Percentiles rank a stretch among this genome's conserved stretches.
These are phyloP conservation scores for Phytophthora fragariae DNA, from an alignment of 352 stramenopile species.

Conservation along the genomic window DNA sequence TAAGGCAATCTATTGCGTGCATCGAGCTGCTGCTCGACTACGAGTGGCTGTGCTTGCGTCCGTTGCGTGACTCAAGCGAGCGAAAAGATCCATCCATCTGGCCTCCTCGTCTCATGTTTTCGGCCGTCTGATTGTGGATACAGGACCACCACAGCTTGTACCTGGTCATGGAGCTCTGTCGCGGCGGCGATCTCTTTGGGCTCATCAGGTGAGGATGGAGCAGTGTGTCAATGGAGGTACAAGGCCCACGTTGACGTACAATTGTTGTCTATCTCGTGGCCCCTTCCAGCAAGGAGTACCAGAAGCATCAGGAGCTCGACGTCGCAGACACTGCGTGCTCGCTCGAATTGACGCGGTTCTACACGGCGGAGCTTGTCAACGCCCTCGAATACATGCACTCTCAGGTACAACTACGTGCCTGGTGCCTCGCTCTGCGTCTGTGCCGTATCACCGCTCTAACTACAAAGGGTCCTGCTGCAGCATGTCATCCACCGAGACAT, in stretches of 20 bases:
- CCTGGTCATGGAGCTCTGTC: conserved; percentile 89
- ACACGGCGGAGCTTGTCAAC: conserved; percentile 93
- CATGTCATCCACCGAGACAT: conserved; percentile 97
- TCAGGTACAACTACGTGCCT: conserved; percentile 50
- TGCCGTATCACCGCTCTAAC: conserved; percentile 1
- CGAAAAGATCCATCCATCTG: conserved; percentile 23
- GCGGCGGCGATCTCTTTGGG: conserved; percentile 79
- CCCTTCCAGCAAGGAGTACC: conserved; percentile 48
- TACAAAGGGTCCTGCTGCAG: conserved; percentile 45
- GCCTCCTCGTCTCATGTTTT: conserved; percentile 35
- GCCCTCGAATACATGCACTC: conserved; percentile 96
- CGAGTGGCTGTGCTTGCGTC: not conserved
- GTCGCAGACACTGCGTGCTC: conserved; percentile 72
- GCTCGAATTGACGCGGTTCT: conserved; percentile 88
- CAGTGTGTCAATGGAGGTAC: not conserved
- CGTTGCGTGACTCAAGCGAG: conserved; percentile 2
- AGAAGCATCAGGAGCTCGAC: conserved; percentile 64
- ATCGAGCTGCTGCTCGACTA: conserved; percentile 1
- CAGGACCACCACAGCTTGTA: conserved; percentile 91
- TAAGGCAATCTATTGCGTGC: conserved; percentile 32
- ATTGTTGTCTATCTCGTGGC: conserved; percentile 15
- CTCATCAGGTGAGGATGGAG: conserved; percentile 69
- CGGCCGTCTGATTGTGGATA: conserved; percentile 21
- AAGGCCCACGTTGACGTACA: not conserved
- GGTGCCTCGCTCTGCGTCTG: not conserved